These are phyloP conservation scores for Arctium lappa DNA, from an alignment of 129 eudicot genomes.

Conservation along the genomic window DNA sequence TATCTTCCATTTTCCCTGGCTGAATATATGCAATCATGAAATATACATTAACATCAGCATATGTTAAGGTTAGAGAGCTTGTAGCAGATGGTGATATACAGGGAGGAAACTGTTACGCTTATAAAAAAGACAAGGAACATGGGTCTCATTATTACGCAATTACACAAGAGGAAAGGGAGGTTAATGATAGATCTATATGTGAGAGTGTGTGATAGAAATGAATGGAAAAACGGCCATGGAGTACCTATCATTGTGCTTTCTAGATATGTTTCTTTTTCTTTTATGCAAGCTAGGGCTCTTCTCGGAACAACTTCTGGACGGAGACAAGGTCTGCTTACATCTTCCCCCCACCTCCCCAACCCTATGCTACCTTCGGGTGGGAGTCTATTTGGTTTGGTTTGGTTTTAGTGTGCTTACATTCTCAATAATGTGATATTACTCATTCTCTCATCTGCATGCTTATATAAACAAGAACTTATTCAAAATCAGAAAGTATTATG, in stretches of 20 bases:
- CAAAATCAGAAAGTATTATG: background rate
- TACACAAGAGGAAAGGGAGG: background rate
- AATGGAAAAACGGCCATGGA: background rate
- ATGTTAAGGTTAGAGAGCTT: conserved; percentile 8
- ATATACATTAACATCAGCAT: background rate
- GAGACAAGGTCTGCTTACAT: background rate
- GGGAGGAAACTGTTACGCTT: conserved; percentile 4
- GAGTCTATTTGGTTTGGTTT: background rate
- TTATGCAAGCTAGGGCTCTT: too few species aligned
- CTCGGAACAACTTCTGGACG: background rate
- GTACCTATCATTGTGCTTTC: background rate
- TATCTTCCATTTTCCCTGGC: background rate
- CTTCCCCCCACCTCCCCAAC: background rate
- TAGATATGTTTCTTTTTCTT: too few species aligned
- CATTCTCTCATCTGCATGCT: background rate
- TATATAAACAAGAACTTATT: background rate
- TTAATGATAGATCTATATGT: background rate
- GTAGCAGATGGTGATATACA: background rate
- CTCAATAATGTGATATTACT: background rate
- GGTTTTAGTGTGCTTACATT: background rate
- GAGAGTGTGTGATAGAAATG: background rate
- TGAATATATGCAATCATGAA: background rate
- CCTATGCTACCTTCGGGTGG: background rate
- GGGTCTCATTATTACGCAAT: background rate
- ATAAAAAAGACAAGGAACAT: background rate